Conservation (phyloP, 345 rosid genomes). For the Boechera stricta region DNA sequence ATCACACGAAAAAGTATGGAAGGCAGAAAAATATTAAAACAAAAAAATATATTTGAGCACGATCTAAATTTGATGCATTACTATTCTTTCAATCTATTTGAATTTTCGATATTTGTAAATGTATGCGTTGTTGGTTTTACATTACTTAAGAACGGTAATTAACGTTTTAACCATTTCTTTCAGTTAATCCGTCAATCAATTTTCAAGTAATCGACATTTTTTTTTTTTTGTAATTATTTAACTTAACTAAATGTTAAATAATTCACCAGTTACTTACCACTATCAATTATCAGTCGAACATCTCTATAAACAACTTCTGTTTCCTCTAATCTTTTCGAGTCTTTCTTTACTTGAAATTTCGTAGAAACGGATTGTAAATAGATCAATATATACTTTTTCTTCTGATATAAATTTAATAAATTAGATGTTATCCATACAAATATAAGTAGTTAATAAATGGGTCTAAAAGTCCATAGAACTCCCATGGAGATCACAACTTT, state of each 20-base stretch:
- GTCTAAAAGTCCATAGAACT: slow-evolving; percentile 43
- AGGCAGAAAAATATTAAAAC: neutral
- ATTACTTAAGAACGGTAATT: neutral
- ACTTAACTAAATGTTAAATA: neutral
- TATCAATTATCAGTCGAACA: neutral
- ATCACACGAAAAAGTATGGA: slow-evolving; percentile 18
- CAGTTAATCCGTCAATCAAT: neutral
- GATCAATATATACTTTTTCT: neutral
- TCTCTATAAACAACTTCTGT: neutral
- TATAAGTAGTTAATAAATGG: neutral
- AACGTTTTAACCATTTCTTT: neutral
- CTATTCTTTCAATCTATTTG: neutral
- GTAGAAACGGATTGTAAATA: neutral
- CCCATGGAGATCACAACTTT: slow-evolving; percentile 83
- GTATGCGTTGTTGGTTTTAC: neutral
- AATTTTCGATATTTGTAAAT: no score
- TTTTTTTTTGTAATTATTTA: neutral
- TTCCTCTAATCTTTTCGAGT: neutral
- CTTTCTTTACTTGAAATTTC: neutral
- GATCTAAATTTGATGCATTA: neutral
- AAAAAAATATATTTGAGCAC: neutral
- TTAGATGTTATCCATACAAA: slow-evolving; percentile 10
- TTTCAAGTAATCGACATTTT: neutral
- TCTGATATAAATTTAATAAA: neutral
- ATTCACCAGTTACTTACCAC: neutral